These are phyloP conservation scores for Arthromyces matolae DNA, from an alignment of 768 basidiomycete genomes.

Conservation along the genomic window DNA sequence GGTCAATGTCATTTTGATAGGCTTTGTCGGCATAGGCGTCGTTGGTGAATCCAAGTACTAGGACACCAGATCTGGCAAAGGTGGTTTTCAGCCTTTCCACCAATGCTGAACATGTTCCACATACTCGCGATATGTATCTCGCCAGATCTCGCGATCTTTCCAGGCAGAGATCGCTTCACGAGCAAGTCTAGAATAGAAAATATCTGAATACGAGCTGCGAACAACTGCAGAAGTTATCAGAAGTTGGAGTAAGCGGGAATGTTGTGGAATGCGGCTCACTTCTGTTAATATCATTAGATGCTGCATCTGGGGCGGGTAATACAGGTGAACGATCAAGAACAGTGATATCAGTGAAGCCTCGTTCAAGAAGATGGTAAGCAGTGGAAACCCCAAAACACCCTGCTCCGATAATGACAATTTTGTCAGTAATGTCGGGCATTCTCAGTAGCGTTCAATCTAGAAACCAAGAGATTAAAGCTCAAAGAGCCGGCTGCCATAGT, in stretches of 20 bases:
- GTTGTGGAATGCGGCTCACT: too few relatives aligned
- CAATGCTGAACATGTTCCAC: conserved; percentile 26
- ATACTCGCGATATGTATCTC: conserved; percentile 80
- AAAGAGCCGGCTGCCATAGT: too few relatives aligned
- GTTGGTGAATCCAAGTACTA: conserved; percentile 45
- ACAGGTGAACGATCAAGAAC: conserved; percentile 67
- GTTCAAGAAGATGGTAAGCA: conserved; percentile 69
- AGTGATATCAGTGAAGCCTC: conserved; percentile 67
- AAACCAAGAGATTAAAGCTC: too few relatives aligned
- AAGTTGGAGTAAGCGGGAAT: too few relatives aligned
- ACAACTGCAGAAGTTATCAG: conserved; percentile 47
- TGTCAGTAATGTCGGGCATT: conserved; percentile 20
- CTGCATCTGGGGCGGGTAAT: conserved; percentile 81
- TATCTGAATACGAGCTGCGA: conserved; percentile 67
- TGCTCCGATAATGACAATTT: conserved; percentile 70
- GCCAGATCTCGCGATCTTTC: conserved; percentile 65
- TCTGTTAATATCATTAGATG: conserved; percentile 55
- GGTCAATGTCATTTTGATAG: conserved; percentile 57
- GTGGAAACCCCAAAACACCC: conserved; percentile 88
- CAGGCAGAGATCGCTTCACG: conserved; percentile 74
- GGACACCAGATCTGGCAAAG: conserved; percentile 58
- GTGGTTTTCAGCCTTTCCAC: background rate
- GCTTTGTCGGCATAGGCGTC: conserved; percentile 47
- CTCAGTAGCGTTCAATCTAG: too few relatives aligned
- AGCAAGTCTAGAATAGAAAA: conserved; percentile 66